These are phyloP conservation scores for Hypoxylon intermedium DNA, from an alignment of 495 filamentous ascomycete genomes.

Conservation along the genomic window DNA sequence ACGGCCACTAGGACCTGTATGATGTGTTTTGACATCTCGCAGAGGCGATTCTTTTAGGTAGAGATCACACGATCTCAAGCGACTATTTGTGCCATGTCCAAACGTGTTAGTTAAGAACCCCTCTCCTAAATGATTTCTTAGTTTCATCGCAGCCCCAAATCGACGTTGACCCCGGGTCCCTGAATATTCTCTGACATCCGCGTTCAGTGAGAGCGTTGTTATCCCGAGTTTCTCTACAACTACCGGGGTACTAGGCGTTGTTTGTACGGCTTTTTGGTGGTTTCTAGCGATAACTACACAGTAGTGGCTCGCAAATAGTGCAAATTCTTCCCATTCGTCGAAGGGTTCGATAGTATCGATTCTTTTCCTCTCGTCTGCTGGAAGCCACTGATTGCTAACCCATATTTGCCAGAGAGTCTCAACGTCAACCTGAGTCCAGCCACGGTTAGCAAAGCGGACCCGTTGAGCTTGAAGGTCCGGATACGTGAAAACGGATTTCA, in stretches of 20 bases:
- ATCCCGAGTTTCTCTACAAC: neutral
- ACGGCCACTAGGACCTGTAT: conserved; percentile 57
- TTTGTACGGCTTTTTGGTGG: neutral
- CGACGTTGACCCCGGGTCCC: conserved; percentile 49
- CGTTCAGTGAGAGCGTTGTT: neutral
- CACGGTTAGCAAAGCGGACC: conserved; percentile 67
- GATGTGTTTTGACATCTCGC: conserved; percentile 34
- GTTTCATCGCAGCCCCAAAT: conserved; percentile 47
- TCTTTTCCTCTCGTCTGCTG: conserved; percentile 56
- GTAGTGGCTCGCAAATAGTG: conserved; percentile 84
- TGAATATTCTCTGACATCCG: conserved; percentile 37
- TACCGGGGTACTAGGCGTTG: neutral
- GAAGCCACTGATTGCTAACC: conserved; percentile 69
- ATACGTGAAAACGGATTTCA: conserved; percentile 75
- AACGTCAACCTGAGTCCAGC: conserved; percentile 69
- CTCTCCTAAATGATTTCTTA: conserved; percentile 30
- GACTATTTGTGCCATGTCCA: conserved; percentile 66
- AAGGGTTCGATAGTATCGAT: conserved; percentile 80
- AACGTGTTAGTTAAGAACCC: conserved; percentile 54
- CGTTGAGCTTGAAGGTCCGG: conserved; percentile 68
- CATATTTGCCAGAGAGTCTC: conserved; percentile 80
- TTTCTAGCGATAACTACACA: conserved; percentile 73
- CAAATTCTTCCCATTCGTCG: conserved; percentile 97
- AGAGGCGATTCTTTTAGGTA: conserved; percentile 48
- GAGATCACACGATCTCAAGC: conserved; percentile 67